Evolutionary conservation across 768 basidiomycete species (phyloP), one percentile per base, ranked within the genome.

Genomic region (Cubamyces sp.): DNA sequence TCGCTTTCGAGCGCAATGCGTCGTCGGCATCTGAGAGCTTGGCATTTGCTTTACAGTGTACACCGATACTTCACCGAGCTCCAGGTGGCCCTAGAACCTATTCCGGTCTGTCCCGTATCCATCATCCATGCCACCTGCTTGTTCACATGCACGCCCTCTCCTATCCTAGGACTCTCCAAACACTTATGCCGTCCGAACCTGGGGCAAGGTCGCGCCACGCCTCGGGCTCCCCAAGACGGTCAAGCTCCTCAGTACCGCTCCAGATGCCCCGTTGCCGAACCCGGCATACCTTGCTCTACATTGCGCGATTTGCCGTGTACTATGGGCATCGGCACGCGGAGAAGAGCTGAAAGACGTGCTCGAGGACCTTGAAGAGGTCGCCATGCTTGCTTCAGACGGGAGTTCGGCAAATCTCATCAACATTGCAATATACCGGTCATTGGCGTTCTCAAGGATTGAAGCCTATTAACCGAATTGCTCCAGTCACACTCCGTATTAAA

Each of bases 341-440:
- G 56, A 63, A 50, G 62, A 63, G 51, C 62, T 63, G 37, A 57
- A 63, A 39, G 62, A 63, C 30, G 62, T 63, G 43, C 56, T 63
- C 42, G 62, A 63, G 18, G 62, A 63, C 18, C 56, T 63, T 1
- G 62, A 63, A n/a, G 62, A 63, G 40, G 62, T 63, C 45, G 56
- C 56, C 45, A 56, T 63, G 37, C 62, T 63, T 40, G 62, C 62
- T 23, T 43, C 62, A 23, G 62, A 63, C 39, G 62, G 62, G 1
- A 63, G 62, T 46, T 57, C 56, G 12, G 62, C 62, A 25, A 63
- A 58, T 46, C 51, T 63, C 16, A 63, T 63, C 62, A 63, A 63
- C 42, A 63, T 63, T 18, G 62, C 62, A 1, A 63, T 63, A 30
- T 63, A 63, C 45, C 49, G 56, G 23, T 63, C 62, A 3, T 51